phyloP scores from a whole-genome alignment of 345 rosid species.

The Lumnitzera littorea region DNA sequence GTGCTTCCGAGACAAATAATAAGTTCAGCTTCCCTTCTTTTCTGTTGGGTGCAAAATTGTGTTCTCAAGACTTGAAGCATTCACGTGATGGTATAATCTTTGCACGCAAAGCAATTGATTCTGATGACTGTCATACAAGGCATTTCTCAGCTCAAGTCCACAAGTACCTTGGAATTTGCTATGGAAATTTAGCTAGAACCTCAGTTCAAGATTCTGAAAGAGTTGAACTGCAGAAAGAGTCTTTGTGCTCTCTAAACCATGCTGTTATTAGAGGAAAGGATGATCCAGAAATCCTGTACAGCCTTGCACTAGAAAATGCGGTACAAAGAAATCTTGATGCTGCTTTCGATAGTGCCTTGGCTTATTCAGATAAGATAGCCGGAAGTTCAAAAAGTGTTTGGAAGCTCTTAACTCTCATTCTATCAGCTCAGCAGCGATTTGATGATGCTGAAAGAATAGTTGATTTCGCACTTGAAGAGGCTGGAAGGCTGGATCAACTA shows the following conservation, averaged over 20 bases:
- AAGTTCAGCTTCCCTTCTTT: constrained; percentile 44
- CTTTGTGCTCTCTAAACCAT: constrained; percentile 46
- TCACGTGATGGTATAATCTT: constrained; percentile 57
- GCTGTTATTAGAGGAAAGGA: constrained; percentile 44
- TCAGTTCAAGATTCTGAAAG: constrained; percentile 71
- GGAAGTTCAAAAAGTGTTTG: constrained; percentile 65
- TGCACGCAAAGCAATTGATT: constrained; percentile 42
- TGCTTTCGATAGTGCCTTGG: constrained; percentile 61
- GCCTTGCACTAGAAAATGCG: constrained; percentile 68
- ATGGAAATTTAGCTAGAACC: constrained; percentile 68
- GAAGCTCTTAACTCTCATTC: constrained; percentile 62
- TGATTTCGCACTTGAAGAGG: constrained; percentile 70
- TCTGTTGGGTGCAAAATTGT: constrained; percentile 75
- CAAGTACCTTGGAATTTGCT: constrained; percentile 80
- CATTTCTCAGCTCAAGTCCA: constrained; percentile 56
- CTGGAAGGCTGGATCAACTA: constrained; percentile 51
- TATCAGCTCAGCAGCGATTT: constrained; percentile 66
- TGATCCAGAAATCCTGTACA: constrained; percentile 50
- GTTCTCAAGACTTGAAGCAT: constrained; percentile 57
- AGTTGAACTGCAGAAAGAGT: constrained; percentile 43
- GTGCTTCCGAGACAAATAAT: constrained; percentile 65
- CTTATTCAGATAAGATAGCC: constrained; percentile 40
- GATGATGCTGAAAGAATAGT: constrained; percentile 68
- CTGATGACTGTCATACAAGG: constrained; percentile 23
- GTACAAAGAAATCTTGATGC: constrained; percentile 72